Conservation (phyloP, 805 yeast species). For the Metschnikowia kunwiensis region DNA sequence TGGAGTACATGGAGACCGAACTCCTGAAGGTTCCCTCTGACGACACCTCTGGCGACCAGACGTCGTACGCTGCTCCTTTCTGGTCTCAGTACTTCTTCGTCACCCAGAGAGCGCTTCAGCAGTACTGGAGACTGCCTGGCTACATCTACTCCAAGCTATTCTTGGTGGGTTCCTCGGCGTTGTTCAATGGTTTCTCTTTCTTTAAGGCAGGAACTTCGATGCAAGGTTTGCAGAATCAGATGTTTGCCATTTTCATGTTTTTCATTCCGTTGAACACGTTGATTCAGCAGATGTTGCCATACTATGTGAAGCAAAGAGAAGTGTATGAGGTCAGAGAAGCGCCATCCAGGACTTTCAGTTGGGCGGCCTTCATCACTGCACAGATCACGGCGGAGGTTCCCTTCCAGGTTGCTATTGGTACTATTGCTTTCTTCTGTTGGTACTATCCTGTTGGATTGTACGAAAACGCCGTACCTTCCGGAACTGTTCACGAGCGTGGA, state of each 20-base stretch:
- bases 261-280: conserved; percentile 38
- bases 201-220: conserved; percentile 59
- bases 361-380: conserved; percentile 40
- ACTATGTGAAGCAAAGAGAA: conserved; percentile 44
- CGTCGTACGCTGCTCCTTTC: conserved; percentile 18
- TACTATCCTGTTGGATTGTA: conserved; percentile 51
- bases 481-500: conserved; percentile 30
- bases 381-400: conserved; percentile 46
- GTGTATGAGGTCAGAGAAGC: conserved; percentile 47
- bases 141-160: conserved; percentile 61
- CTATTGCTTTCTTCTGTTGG: conserved; percentile 59
- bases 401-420: conserved; percentile 48
- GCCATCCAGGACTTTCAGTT: conserved; percentile 43
- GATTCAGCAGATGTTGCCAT: conserved; percentile 40
- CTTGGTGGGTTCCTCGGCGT: conserved; percentile 51
- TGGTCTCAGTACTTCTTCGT: conserved; percentile 17
- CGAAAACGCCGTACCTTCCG: conserved; percentile 16
- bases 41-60: conserved; percentile 22
- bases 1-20: conserved; percentile 63
- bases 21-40: conserved; percentile 25
- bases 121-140: conserved; percentile 58
- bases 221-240: conserved; percentile 65
- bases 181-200: conserved; percentile 72
- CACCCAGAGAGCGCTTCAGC: conserved; percentile 28
- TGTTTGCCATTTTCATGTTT: conserved; percentile 49